These are phyloP conservation scores for Neobulgaria alba DNA, from an alignment of 2,329 filamentous ascomycete species.

Conservation along the genomic window DNA sequence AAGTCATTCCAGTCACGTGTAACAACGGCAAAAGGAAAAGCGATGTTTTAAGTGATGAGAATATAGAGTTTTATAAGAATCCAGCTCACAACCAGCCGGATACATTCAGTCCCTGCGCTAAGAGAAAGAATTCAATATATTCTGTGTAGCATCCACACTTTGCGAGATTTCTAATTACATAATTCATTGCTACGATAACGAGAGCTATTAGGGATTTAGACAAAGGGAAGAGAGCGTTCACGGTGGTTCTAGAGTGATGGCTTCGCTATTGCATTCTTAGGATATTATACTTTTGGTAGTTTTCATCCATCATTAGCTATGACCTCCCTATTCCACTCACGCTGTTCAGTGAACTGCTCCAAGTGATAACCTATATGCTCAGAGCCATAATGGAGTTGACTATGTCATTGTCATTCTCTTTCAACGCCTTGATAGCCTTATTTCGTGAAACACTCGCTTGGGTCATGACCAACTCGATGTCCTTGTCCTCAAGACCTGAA, in stretches of 20 bases:
- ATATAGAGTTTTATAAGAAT: no score
- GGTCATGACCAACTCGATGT: constrained; percentile 98
- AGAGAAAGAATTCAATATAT: no score
- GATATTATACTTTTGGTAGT: constrained; percentile 1
- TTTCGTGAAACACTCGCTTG: constrained; percentile 95
- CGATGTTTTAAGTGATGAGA: not conserved
- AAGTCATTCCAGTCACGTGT: not conserved
- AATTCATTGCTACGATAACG: no score
- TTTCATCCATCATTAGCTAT: constrained; percentile 2
- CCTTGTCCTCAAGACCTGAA: constrained; percentile 92
- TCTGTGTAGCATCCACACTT: no score
- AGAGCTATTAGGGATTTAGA: no score
- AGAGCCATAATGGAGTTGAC: constrained; percentile 99
- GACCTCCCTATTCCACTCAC: constrained; percentile 1
- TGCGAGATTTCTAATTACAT: no score
- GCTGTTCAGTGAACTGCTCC: constrained; percentile 1
- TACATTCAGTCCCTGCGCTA: no score
- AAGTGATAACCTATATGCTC: constrained; percentile 52
- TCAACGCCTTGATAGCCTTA: constrained; percentile 97
- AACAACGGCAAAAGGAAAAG: not conserved
- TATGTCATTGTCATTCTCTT: constrained; percentile 99
- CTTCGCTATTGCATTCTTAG: not conserved
- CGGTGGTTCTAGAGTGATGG: not conserved
- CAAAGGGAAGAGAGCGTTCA: no score
- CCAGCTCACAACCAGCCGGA: no score